Evolutionary conservation across 2,329 filamentous ascomycete species (phyloP), one percentile per base, ranked within the genome.

Genomic region (Fusarium armeniacum): DNA sequence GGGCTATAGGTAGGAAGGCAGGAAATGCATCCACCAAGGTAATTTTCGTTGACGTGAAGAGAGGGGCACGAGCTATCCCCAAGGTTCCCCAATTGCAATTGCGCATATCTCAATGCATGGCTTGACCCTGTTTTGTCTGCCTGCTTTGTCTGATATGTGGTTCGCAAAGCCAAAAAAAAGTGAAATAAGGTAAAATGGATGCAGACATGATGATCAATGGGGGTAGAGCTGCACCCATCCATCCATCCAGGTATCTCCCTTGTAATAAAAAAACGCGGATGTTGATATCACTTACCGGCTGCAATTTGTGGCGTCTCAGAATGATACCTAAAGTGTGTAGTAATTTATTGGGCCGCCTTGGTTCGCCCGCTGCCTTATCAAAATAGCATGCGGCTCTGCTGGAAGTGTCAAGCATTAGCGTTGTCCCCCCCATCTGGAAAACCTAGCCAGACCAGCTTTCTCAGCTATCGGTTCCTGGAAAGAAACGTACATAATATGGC

Each of bases 331-430:
- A 36, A 36, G 18, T 36, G 11, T n/a, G 35, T 36, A 18, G 15
- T 35, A 36, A n/a, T n/a, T n/a, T 10, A 22, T 18, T 36, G n/a
- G 55, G 45, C 20, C 20, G 47, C 43, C 20, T 22, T 63, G 61
- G 61, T 50, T 64, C 61, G 61, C 61, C 58, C 28, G 44, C 13
- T 60, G 38, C 38, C 45, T 50, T 12, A 10, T 28, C 26, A 28
- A 28, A 28, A 28, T 28, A 28, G 26, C 6, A 35, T 63, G 60
- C 28, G 61, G 61, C 61, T 64, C 61, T 64, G 61, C 43, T 13
- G 24, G 20, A 13, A 15, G 26, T 35, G 6, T 35, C 18, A 11
- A 33, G 12, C 15, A 20, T 63, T 46, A 63, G 43, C 16, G 22
- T 35, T 40, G 18, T 26, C 24, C 49, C 61, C 58, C 36, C 28